Evolutionary conservation across 306 rosid species (phyloP).

Genomic region (Trifolium pratense): DNA sequence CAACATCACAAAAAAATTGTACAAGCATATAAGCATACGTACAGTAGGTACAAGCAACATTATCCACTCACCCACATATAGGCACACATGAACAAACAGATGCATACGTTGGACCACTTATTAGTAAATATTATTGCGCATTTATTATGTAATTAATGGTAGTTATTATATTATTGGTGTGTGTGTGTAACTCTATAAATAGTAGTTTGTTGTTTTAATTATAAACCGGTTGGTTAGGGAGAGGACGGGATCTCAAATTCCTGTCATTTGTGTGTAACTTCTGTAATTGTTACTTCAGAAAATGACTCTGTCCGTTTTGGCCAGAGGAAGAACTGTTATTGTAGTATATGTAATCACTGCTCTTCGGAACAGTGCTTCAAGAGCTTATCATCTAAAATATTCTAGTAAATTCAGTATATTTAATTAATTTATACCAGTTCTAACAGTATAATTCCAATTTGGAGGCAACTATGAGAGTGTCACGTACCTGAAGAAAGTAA

Average conservation of each 20-base stretch:
- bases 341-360: too few relatives aligned
- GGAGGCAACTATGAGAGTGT: too few relatives aligned
- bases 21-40: not conserved
- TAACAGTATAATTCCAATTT: not conserved
- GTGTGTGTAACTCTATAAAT: not conserved
- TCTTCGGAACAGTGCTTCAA: not conserved
- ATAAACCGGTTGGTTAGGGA: not conserved
- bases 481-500: too few relatives aligned
- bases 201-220: not conserved
- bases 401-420: not conserved
- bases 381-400: not conserved
- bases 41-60: not conserved
- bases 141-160: not conserved
- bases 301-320: not conserved
- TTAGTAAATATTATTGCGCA: not conserved
- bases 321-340: too few relatives aligned
- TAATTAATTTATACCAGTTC: not conserved
- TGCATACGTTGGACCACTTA: not conserved
- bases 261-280: too few relatives aligned
- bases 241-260: not conserved
- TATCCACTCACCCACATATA: not conserved
- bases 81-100: not conserved
- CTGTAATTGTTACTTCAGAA: too few relatives aligned
- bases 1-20: constrained; percentile 40
- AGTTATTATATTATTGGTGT: not conserved